Evolutionary conservation across 2,329 filamentous ascomycete species (phyloP).

Genomic region (Sclerotinia sclerotiorum): DNA sequence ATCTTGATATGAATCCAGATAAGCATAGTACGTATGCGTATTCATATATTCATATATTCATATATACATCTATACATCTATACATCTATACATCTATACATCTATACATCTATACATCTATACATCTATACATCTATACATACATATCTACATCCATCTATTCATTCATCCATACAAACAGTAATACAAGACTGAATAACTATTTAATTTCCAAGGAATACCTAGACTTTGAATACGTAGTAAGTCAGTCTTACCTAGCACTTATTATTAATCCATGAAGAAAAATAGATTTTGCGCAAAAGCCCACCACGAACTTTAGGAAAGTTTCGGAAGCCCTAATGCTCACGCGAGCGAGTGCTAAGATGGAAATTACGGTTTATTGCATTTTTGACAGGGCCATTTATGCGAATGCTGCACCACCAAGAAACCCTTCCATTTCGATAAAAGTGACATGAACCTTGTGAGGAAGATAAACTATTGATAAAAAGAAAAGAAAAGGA

Average conservation of each 20-base stretch:
- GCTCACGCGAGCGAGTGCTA: neutral
- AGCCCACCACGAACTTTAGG: neutral
- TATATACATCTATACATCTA: no score
- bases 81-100: no score
- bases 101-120: no score
- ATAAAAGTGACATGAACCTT: neutral
- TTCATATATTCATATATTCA: no score
- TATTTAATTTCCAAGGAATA: neutral
- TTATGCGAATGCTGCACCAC: neutral
- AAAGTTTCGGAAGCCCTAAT: slow-evolving; percentile 17
- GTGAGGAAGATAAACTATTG: neutral
- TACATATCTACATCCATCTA: no score
- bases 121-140: no score
- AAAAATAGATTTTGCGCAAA: neutral
- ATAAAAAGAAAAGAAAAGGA: neutral
- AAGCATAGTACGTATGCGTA: no score
- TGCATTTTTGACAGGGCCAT: slow-evolving; percentile 12
- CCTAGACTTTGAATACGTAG: neutral
- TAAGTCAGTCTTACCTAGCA: no score
- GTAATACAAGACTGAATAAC: neutral
- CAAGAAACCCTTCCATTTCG: neutral
- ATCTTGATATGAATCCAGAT: slow-evolving; percentile 2
- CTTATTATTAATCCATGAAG: neutral
- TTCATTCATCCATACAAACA: no score
- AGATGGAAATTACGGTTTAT: slow-evolving; percentile 13